Conservation (phyloP, 768 basidiomycete species). For the Epithele typhae region DNA sequence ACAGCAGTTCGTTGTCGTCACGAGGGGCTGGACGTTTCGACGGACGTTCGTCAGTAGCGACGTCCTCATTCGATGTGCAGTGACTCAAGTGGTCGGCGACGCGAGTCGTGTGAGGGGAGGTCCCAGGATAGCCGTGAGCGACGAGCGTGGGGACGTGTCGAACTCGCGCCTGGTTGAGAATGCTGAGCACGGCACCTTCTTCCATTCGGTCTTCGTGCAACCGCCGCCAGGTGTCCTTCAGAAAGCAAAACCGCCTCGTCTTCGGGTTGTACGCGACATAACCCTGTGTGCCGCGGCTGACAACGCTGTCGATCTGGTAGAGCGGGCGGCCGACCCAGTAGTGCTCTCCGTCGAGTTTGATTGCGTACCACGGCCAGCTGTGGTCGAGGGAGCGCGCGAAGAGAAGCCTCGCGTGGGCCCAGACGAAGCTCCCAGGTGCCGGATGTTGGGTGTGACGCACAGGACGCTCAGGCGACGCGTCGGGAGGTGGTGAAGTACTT, state of each 20-base stretch:
- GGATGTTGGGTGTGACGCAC: too few species aligned
- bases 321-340: conserved; percentile 1
- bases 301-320: not conserved
- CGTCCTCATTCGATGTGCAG: too few species aligned
- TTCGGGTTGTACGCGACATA: conserved; percentile 9
- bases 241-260: conserved; percentile 3
- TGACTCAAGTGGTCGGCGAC: too few species aligned
- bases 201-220: not conserved
- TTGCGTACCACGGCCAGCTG: not conserved
- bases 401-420: not conserved
- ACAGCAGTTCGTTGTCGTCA: not conserved
- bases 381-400: not conserved
- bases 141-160: conserved; percentile 1
- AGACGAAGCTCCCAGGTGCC: too few species aligned
- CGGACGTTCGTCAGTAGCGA: too few species aligned
- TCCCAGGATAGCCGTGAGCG: not conserved
- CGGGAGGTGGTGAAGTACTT: too few species aligned
- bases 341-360: not conserved
- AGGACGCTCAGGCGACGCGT: too few species aligned
- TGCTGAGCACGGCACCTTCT: not conserved
- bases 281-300: conserved; percentile 7
- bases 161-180: not conserved
- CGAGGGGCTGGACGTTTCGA: not conserved
- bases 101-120: too few species aligned
- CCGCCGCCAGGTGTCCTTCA: conserved; percentile 10